A percentile compares a stretch with the other conserved stretches of the same genome.
Evolutionary conservation across 176 grass and related monocot genomes (phyloP).

Genomic region (Hordeum marinum): DNA sequence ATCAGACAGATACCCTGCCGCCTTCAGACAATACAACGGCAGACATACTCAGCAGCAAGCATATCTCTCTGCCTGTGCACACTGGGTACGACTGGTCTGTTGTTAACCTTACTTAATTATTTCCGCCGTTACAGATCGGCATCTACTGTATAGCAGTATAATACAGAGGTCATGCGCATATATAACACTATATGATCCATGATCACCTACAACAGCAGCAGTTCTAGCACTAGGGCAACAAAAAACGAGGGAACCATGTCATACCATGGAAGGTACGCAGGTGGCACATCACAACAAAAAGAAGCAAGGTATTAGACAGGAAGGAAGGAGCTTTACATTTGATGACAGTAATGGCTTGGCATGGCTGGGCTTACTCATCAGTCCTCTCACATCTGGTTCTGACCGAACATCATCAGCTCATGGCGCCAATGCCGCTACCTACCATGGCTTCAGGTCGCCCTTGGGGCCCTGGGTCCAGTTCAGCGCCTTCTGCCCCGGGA

Average conservation of each 20-base stretch:
- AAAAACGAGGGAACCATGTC: constrained; percentile 10
- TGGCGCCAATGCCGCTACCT: constrained; percentile 1
- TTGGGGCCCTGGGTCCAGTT: constrained; percentile 71
- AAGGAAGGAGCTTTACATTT: constrained; percentile 37
- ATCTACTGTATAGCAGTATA: constrained; percentile 5
- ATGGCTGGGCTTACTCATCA: constrained; percentile 12
- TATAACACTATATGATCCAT: constrained; percentile 4
- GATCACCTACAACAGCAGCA: constrained; percentile 11
- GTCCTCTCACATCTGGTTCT: background rate
- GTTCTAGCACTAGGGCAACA: constrained; percentile 34
- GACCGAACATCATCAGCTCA: background rate
- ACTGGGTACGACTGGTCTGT: background rate
- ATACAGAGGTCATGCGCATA: constrained; percentile 20
- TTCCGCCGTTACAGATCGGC: background rate
- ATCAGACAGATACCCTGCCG: background rate
- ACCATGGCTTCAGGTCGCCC: constrained; percentile 62
- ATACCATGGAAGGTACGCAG: constrained; percentile 4
- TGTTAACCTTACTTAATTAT: constrained; percentile 28
- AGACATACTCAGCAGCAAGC: background rate
- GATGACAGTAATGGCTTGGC: constrained; percentile 3
- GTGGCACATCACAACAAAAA: constrained; percentile 19
- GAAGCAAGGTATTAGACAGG: constrained; percentile 19
- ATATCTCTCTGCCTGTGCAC: background rate
- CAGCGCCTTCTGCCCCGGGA: constrained; percentile 42
- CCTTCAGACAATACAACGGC: background rate